Conservation (phyloP, 305 asterid species). For the Rubia balearica region DNA sequence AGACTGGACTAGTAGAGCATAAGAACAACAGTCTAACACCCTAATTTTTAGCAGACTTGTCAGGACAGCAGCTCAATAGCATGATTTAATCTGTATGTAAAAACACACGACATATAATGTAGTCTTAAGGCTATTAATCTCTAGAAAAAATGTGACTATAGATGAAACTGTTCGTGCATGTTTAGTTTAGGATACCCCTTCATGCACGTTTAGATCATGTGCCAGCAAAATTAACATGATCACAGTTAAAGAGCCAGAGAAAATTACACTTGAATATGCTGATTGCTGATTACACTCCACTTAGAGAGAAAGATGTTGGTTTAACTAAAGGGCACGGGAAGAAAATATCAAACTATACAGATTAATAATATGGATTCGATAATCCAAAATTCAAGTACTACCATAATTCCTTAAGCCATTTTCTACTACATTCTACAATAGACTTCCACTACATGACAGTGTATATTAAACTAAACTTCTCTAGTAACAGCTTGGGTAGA, state of each 20-base stretch:
- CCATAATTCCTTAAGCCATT: not conserved
- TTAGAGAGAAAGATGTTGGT: not conserved
- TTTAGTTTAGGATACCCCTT: not conserved
- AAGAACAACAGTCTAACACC: not conserved
- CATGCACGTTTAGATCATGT: not conserved
- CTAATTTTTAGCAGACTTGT: not conserved
- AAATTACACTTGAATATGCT: not conserved
- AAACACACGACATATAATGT: not conserved
- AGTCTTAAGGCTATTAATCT: not conserved
- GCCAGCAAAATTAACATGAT: conserved; percentile 1
- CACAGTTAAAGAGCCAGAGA: not conserved
- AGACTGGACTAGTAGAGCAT: not conserved
- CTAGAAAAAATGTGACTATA: not conserved
- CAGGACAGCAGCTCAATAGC: not conserved
- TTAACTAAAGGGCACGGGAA: not conserved
- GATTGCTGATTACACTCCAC: not conserved
- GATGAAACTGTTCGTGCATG: not conserved
- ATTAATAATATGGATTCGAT: not conserved
- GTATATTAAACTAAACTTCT: not conserved
- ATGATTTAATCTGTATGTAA: not conserved
- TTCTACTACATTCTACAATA: conserved; percentile 1
- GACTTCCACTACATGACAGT: not conserved
- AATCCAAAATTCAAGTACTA: not conserved
- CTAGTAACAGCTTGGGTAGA: not conserved
- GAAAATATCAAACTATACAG: not conserved